Conservation (phyloP, 148 eudicot species). For the Cornus controversa region DNA sequence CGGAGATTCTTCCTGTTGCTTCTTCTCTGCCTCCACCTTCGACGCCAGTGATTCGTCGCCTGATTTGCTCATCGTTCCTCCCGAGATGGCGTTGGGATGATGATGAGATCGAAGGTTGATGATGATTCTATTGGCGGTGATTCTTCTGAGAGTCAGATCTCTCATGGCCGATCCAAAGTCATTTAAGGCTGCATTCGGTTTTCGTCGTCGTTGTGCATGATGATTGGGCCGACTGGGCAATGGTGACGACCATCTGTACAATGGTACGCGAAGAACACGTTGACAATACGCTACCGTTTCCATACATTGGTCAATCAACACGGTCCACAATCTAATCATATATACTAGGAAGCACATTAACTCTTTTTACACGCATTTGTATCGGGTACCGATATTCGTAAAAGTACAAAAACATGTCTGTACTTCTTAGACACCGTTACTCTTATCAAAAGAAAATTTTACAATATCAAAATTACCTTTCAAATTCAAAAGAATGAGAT, state of each 20-base stretch:
- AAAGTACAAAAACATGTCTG: too few relatives aligned
- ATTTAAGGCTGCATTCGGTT: too few relatives aligned
- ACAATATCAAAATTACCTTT: too few relatives aligned
- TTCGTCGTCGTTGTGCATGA: too few relatives aligned
- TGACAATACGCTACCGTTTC: conserved; percentile 20
- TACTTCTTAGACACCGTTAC: too few relatives aligned
- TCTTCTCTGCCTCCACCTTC: conserved; percentile 5
- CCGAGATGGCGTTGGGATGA: not conserved
- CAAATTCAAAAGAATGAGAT: too few relatives aligned
- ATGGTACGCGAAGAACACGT: not conserved
- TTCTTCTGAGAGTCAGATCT: conserved; percentile 9
- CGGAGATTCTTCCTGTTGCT: conserved; percentile 5
- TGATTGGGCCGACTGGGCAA: not conserved
- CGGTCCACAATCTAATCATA: too few relatives aligned
- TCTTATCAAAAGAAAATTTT: too few relatives aligned
- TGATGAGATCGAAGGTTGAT: conserved; percentile 4
- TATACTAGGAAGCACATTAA: too few relatives aligned
- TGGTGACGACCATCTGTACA: not conserved
- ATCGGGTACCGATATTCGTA: too few relatives aligned
- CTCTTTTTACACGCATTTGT: too few relatives aligned
- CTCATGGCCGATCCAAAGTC: conserved; percentile 20
- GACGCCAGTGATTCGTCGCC: conserved; percentile 4
- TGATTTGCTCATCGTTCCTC: not conserved
- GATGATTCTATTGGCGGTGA: conserved; percentile 9
- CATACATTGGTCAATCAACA: too few relatives aligned